Evolutionary conservation across 495 filamentous ascomycete genomes (phyloP), one percentile per base, ranked within the genome.

Genomic region (Penicillium taxi): DNA sequence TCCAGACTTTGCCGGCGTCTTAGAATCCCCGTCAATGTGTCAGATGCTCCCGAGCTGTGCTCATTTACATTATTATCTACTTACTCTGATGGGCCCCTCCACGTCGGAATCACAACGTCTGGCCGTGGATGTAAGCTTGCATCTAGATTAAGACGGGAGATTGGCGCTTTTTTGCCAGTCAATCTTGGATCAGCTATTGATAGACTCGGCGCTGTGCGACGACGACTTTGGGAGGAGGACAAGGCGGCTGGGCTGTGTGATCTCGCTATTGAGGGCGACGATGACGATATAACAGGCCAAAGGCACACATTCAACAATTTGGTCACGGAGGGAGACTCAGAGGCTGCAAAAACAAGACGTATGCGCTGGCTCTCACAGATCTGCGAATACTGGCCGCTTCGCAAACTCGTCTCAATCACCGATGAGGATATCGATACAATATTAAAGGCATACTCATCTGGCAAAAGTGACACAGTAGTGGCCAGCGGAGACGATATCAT

Each of bases 361-460:
- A 87, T 93, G 66, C 77, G 91, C 16, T 98, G 93, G 93, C 63
- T 98, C 2, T 77, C 81, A 12, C 91, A 98, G 55, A 89, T 98
- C 12, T 98, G 93, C 70, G 91, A 98, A 67, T 98, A 98, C 61
- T 98, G 93, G 93, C 89, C 91, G 1, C 68, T 98, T 14, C 76
- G 75, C 28, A 77, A 83, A 12, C 73, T 98, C 2, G 86, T 87
- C 6, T 67, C 70, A 18, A 80, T 96, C 35, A 77, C 74, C 9
- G 85, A 95, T 51, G 72, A 62, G 11, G 90, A 96, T 51, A 80
- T 95, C 4, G 73, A 84, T 5, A 53, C 62, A 13, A 74, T 95
- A 12, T 66, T 95, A 6, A 60, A 72, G 41, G 74, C 78, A 6
- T 96, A 96, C 29, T 55, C 57, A 11, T 40, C 56, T 28, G 50